Evolutionary conservation across 768 basidiomycete species (phyloP).

Genomic region (Psilocybe azurescens): DNA sequence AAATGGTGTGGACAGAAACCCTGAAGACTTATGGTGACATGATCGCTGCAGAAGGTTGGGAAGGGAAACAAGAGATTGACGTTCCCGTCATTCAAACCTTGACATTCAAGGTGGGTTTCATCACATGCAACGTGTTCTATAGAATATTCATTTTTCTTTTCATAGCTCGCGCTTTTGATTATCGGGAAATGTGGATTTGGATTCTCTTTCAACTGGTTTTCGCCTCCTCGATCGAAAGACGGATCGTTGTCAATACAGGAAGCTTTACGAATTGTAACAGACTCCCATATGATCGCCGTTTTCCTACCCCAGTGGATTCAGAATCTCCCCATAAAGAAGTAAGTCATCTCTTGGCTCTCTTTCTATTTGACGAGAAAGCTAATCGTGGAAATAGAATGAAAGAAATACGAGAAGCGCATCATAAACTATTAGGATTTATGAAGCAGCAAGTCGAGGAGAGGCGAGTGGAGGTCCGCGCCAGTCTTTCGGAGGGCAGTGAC

Average conservation of each 20-base stretch:
- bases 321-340: constrained; percentile 41
- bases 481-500: background rate
- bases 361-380: background rate
- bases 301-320: constrained; percentile 43
- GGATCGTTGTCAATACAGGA: constrained; percentile 39
- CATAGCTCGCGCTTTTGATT: constrained; percentile 46
- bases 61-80: constrained; percentile 28
- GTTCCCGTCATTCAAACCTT: constrained; percentile 37
- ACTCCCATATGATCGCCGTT: constrained; percentile 30
- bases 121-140: background rate
- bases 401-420: constrained; percentile 32
- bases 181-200: constrained; percentile 54
- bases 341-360: background rate
- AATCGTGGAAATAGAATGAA: constrained; percentile 1
- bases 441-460: constrained; percentile 38
- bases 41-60: constrained; percentile 42
- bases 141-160: background rate
- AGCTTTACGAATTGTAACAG: constrained; percentile 34
- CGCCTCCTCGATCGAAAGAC: constrained; percentile 40
- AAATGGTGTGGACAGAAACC: constrained; percentile 46
- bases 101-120: constrained; percentile 38
- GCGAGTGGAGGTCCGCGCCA: constrained; percentile 28
- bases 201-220: constrained; percentile 45
- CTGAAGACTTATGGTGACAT: constrained; percentile 43
- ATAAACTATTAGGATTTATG: constrained; percentile 43